Base-by-base conservation (phyloP, 2,329 filamentous ascomycete species). In the Thermoascus crustaceus region DNA sequence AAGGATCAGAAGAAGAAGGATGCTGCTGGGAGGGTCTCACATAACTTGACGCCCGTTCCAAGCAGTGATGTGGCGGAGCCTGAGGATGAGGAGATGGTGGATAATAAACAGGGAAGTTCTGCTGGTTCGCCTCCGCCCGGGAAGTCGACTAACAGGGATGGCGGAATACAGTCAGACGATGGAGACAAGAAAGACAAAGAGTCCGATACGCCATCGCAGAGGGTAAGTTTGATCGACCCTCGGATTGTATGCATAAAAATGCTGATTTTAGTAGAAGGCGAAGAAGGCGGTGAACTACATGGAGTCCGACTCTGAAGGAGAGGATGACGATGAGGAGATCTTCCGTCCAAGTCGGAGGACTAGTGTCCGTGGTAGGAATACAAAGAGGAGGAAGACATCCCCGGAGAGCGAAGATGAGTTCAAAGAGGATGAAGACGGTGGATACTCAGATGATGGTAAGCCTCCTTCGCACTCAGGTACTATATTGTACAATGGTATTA, bases 21-120 rank as follows among this genome's bases (percentile, higher is more conserved):
- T 38, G 53, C 44, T 48, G 55, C 44, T 43, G 57, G 46, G 49
- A 68, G 51, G 48, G 62, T 50, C 40, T 62, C 50, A 39, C 64
- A 67, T 23, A 69, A 69, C 39, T 64, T 80, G 39, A 88, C 85
- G 0, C 85, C 86, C 4, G 74, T 82, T 4, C 82, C 86, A 4
- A 94, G 85, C 59, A 93, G 86, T 60, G 85, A 93, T 60, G 74
- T 73, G 22, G 58, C 76, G 17, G 77, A 81, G 35, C 78, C 80
- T 0, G 78, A 84, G 43, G 77, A 82, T 48, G 68, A 75, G 10
- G 47, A 45, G 13, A 37, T 37, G 37, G 43, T 20, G 37, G 67
- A 67, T 37, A 55, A 56, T 27, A 50, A 40, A 7, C 45, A 63
- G 43, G 62, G 63, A 39, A 59, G 57, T 26, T 45, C 52, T 42